Conservation (phyloP, 1,284 basidiomycete species). For the Moesziomyces sp. region DNA sequence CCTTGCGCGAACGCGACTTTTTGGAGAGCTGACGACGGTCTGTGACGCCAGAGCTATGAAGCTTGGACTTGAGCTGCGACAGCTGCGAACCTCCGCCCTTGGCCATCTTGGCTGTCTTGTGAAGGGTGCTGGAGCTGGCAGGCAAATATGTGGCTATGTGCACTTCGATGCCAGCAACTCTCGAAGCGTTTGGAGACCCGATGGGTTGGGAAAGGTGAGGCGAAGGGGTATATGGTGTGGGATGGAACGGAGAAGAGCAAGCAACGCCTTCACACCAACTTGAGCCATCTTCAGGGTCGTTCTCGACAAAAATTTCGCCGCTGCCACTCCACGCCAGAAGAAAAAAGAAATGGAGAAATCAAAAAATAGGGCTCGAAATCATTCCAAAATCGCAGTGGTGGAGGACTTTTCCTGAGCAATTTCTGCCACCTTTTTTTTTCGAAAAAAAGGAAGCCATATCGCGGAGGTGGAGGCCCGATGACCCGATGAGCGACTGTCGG, state of each 20-base stretch:
- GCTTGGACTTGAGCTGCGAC: conserved; percentile 62
- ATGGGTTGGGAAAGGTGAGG: too few relatives aligned
- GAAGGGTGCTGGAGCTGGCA: background rate
- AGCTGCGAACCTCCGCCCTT: conserved; percentile 66
- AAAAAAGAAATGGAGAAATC: background rate
- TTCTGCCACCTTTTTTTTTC: background rate
- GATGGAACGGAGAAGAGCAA: too few relatives aligned
- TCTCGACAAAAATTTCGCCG: too few relatives aligned
- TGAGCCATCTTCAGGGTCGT: too few relatives aligned
- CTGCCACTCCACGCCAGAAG: too few relatives aligned
- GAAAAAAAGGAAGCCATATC: background rate
- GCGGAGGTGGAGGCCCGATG: conserved; percentile 13
- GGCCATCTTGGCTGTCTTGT: conserved; percentile 38
- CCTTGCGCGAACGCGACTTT: conserved; percentile 54
- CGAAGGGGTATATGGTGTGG: too few relatives aligned
- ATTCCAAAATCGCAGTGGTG: background rate
- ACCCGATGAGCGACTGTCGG: conserved; percentile 34
- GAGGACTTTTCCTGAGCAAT: background rate
- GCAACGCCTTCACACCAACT: too few relatives aligned
- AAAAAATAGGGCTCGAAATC: background rate
- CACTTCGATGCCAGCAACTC: too few relatives aligned
- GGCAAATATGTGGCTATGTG: too few relatives aligned
- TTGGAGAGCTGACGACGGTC: conserved; percentile 58
- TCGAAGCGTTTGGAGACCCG: too few relatives aligned
- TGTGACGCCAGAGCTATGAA: conserved; percentile 59